Base-by-base conservation (phyloP, 2,329 filamentous ascomycete genomes). In the Talaromyces sp. region DNA sequence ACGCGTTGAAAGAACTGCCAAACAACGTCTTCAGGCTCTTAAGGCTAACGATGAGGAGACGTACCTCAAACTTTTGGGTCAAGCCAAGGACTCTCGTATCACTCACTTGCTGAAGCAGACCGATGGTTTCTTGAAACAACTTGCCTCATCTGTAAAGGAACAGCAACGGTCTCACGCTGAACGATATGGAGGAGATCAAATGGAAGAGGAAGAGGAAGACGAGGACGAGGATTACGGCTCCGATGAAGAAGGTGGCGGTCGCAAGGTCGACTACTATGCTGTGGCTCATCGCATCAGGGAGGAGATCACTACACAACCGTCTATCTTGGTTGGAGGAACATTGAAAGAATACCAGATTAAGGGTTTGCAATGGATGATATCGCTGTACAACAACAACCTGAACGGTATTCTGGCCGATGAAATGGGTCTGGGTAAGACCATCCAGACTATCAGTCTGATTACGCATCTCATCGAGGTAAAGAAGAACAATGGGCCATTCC, bases 1-100 rank as follows among this genome's bases (percentile, higher is more conserved):
- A 81, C 90, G 94, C 64, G 90, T 99, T 66, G 94, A 99, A 80
- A 86, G 94, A 65, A 99, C 93, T 10, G 94, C 94, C 65, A 99
- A 99, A 82, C 94, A 99, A 77, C 94, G 94, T 97, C 87, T 99
- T 66, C 93, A 97, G 77, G 94, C 94, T 63, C 84, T 99, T 74
- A 97, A 97, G 80, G 93, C 94, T 69, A 96, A 99, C 86, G 94
- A 99, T 75, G 94, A 99, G 80, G 94, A 97, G 79, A 96, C 94
- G 0, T 99, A 99, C 74, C 85, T 99, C 77, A 97, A 97, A 77
- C 83, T 99, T 72, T 88, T 99, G 69, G 94, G 96, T 72, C 93
- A 99, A 77, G 94, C 94, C 70, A 99, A 99, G 81, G 94, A 99
- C 80, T 97, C 93, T 43, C 93, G 94, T 87, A 99, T 99, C 65